Conservation (phyloP, 2,329 filamentous ascomycete species). For the Pseudogymnoascus sp. region DNA sequence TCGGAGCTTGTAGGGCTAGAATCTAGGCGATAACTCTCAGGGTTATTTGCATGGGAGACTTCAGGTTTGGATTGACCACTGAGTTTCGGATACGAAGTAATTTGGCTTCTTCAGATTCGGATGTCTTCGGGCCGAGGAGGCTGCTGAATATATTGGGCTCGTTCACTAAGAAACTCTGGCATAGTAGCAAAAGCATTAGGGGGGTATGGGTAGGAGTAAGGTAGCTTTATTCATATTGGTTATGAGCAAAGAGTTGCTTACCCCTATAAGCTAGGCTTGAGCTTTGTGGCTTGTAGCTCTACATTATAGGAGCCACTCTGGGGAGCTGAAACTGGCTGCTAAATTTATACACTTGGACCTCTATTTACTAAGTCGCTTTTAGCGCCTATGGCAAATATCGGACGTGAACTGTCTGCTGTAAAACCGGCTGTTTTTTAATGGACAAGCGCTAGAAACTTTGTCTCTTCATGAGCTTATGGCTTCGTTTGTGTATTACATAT, state of each 20-base stretch:
- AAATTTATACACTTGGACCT: too few relatives aligned
- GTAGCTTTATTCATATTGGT: not conserved
- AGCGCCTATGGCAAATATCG: not conserved
- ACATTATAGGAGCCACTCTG: not conserved
- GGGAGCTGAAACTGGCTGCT: not conserved
- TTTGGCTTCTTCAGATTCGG: not conserved
- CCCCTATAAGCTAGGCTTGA: not conserved
- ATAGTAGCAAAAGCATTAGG: not conserved
- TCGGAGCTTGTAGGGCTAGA: not conserved
- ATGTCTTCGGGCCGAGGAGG: not conserved
- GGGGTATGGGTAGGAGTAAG: not conserved
- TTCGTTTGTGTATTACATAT: not conserved
- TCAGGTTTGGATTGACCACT: not conserved
- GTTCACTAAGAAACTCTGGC: not conserved
- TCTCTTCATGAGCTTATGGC: not conserved
- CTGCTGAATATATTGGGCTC: not conserved
- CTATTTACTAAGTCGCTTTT: not conserved
- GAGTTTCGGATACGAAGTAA: not conserved
- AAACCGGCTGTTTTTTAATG: not conserved
- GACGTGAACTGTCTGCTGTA: not conserved
- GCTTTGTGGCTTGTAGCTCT: not conserved
- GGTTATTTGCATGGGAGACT: not conserved
- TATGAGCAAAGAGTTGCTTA: not conserved
- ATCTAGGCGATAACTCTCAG: not conserved
- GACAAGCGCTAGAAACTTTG: not conserved